phyloP scores from a whole-genome alignment of 2,329 filamentous ascomycete genomes.

The Cordyceps farinosa region DNA sequence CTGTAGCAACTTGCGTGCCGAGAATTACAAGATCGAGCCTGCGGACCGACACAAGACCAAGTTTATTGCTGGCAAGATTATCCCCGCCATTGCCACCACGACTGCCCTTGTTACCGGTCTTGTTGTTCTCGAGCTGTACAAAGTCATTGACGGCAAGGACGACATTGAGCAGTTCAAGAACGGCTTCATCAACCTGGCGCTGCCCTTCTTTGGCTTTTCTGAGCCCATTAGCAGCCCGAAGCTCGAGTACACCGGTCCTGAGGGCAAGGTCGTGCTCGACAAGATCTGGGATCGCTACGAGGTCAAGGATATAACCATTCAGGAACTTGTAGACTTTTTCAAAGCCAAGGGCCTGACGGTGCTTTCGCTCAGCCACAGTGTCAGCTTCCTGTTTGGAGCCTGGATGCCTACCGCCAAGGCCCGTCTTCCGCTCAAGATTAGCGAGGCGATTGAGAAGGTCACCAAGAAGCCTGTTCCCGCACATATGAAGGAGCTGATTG shows the following conservation, averaged over 20 bases:
- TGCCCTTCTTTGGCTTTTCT: constrained; percentile 98
- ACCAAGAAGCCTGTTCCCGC: constrained; percentile 82
- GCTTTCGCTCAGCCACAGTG: constrained; percentile 94
- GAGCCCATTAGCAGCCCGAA: constrained; percentile 94
- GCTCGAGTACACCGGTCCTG: constrained; percentile 77
- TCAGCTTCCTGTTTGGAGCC: constrained; percentile 87
- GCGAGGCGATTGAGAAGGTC: constrained; percentile 74
- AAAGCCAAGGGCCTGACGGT: constrained; percentile 75
- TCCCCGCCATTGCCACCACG: constrained; percentile 95
- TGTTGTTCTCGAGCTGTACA: constrained; percentile 90
- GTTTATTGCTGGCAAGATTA: constrained; percentile 99
- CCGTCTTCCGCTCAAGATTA: constrained; percentile 61
- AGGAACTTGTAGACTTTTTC: constrained; percentile 80
- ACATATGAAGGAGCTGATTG: constrained; percentile 87
- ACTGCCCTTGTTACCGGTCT: constrained; percentile 93
- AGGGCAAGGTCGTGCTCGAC: constrained; percentile 80
- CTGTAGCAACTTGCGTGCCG: constrained; percentile 90
- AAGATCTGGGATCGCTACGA: constrained; percentile 99
- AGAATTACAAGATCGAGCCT: constrained; percentile 95
- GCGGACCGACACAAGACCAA: constrained; percentile 98
- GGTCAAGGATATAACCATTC: constrained; percentile 77
- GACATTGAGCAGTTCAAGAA: constrained; percentile 99
- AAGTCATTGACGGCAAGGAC: constrained; percentile 93
- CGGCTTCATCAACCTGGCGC: constrained; percentile 91
- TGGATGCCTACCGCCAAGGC: constrained; percentile 75